A percentile compares a stretch with the other conserved stretches of the same genome.
These are phyloP conservation scores for Pelargonium myrrhifolium DNA, from an alignment of 441 rosid genomes.

Conservation along the genomic window DNA sequence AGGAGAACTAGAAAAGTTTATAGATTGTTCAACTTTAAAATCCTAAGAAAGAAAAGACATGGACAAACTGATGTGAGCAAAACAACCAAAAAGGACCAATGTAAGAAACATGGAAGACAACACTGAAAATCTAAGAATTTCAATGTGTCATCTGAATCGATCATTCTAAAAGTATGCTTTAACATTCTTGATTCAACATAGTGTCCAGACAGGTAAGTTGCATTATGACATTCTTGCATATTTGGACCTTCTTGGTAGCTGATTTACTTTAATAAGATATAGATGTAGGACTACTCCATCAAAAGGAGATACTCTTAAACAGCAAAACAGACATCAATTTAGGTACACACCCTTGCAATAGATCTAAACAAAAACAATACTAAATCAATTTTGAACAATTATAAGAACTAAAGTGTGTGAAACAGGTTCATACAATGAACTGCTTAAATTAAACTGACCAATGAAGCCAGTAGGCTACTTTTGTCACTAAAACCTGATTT, in stretches of 20 bases:
- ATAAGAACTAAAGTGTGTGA: no score
- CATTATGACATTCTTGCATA: no score
- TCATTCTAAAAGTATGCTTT: neutral
- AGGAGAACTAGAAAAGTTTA: neutral
- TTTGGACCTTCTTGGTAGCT: no score
- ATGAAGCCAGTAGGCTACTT: neutral
- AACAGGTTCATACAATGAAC: neutral
- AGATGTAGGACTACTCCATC: neutral
- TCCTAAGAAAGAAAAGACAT: neutral
- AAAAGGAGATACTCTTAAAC: neutral
- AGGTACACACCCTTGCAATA: no score
- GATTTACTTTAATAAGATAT: neutral
- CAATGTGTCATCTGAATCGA: neutral
- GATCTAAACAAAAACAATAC: neutral
- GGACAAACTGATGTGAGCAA: neutral
- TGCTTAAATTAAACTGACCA: neutral
- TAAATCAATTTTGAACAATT: neutral
- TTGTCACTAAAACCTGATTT: neutral
- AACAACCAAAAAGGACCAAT: neutral
- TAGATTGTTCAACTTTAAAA: neutral
- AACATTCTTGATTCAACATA: no score
- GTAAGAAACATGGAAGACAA: neutral
- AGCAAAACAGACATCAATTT: neutral
- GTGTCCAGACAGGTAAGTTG: no score
- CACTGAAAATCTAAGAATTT: neutral